Conservation (phyloP, 805 yeast genomes). For the Kuraishia capsulata region DNA sequence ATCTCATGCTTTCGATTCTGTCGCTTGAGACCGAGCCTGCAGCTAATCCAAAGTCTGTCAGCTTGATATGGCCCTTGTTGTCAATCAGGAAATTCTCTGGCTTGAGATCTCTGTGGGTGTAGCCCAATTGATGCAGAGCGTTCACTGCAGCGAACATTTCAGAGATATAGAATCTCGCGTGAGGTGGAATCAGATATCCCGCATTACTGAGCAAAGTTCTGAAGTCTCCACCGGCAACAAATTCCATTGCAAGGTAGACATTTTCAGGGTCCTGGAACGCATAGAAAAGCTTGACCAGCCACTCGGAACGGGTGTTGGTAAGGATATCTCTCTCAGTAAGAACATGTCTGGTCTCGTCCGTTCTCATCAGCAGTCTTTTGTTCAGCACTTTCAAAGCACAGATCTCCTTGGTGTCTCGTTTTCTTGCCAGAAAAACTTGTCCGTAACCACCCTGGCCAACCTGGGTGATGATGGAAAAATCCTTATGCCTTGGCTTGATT, state of each 20-base stretch:
- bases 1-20: conserved; percentile 86
- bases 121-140: conserved; percentile 89
- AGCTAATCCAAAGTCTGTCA: conserved; percentile 95
- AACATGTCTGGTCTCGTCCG: conserved; percentile 94
- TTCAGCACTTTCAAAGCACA: conserved; percentile 92
- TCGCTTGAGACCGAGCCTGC: conserved; percentile 93
- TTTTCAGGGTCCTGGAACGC: conserved; percentile 92
- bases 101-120: conserved; percentile 93
- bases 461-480: conserved; percentile 93
- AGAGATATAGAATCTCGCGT: conserved; percentile 87
- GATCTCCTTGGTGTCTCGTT: conserved; percentile 88
- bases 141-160: conserved; percentile 96
- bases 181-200: conserved; percentile 86
- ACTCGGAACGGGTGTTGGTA: conserved; percentile 91
- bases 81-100: conserved; percentile 92
- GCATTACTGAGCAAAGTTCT: conserved; percentile 91
- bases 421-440: conserved; percentile 92
- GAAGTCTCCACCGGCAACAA: conserved; percentile 99
- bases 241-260: conserved; percentile 95
- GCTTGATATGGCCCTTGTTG: conserved; percentile 81
- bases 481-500: conserved; percentile 86
- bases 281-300: conserved; percentile 89
- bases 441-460: conserved; percentile 99
- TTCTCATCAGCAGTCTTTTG: conserved; percentile 74
- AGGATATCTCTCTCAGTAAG: conserved; percentile 93